Base-by-base conservation (phyloP, 148 eudicot species). In the Salicornia ramosissima region DNA sequence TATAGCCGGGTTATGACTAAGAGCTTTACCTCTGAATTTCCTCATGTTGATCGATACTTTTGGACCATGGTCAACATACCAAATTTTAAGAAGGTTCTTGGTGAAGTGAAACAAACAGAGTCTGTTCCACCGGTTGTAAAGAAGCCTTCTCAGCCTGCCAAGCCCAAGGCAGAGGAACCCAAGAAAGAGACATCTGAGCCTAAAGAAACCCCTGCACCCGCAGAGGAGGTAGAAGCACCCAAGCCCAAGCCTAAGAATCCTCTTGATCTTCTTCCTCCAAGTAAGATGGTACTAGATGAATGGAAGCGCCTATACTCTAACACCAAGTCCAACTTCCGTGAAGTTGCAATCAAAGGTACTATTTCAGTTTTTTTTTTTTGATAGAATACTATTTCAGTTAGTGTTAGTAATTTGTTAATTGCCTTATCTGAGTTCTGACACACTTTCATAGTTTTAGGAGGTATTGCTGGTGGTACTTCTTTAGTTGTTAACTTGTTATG, bases 221-320 rank as follows among this genome's bases (percentile, higher is more conserved):
- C 42, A 15, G 82, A 69, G 66, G 96, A 82, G 47, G 96, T 78
- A 74, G 96, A 84, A 68, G 91, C 88, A 45, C 93, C 96, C 26
- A 90, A 90, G 79, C 91, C 93, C 58, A 90, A 88, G 74, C 63
- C 93, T 22, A 90, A 86, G 83, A 90, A 90, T 68, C 86, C 96
- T 46, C 86, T 90, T 59, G 96, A 90, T 78, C 80, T 86, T 7
- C 85, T 90, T 73, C 93, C 96, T 42, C 96, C 93, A 10, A 90
- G 96, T 56, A 84, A 75, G 82, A 90, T 90, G 96, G 36, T 90
- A 62, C 78, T 90, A 25, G 96, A 90, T 83, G 96, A 90, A 1
- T 90, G 96, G 96, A 90, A 90, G 80, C 83, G 96, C 75, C 88
- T 90, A 0, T 90, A 90, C 78, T 90, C 96, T 7, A 90, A 90